These are phyloP conservation scores for Hypsizygus marmoreus DNA, from an alignment of 768 basidiomycete species.

Conservation along the genomic window DNA sequence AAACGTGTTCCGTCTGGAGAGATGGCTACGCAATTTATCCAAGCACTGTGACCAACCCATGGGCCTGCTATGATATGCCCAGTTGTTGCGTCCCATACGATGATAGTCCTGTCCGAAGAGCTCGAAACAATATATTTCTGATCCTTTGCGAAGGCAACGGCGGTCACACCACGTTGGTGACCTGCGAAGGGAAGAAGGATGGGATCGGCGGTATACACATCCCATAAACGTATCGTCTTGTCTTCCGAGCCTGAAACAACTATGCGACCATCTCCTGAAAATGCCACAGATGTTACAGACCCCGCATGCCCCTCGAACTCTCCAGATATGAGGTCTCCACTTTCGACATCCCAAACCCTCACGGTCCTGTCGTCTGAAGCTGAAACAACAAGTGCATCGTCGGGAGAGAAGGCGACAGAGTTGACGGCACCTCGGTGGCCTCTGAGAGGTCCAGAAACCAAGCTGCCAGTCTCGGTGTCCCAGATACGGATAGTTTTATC, in stretches of 20 bases:
- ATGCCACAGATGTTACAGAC: too few relatives aligned
- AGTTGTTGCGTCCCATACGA: background rate
- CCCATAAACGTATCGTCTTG: background rate
- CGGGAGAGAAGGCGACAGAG: conserved; percentile 23
- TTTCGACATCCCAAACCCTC: too few relatives aligned
- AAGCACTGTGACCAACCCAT: too few relatives aligned
- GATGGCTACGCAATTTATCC: too few relatives aligned
- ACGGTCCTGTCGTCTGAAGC: conserved; percentile 17
- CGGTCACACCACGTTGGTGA: background rate
- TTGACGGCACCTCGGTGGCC: conserved; percentile 14
- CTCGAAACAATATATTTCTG: background rate
- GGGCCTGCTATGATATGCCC: too few relatives aligned
- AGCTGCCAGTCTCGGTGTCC: conserved; percentile 20
- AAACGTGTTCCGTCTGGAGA: too few relatives aligned
- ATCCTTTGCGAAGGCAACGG: background rate
- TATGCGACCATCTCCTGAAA: background rate
- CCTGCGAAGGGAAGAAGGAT: background rate
- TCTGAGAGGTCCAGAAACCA: background rate
- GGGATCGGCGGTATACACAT: background rate
- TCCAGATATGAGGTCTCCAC: too few relatives aligned
- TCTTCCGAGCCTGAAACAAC: conserved; percentile 1
- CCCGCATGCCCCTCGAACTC: too few relatives aligned
- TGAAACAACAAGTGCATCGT: conserved; percentile 18
- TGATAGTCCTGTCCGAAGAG: background rate
- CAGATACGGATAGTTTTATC: conserved; percentile 29